phyloP scores from a whole-genome alignment of 208 protist species.

The Trypanosoma grayi region DNA sequence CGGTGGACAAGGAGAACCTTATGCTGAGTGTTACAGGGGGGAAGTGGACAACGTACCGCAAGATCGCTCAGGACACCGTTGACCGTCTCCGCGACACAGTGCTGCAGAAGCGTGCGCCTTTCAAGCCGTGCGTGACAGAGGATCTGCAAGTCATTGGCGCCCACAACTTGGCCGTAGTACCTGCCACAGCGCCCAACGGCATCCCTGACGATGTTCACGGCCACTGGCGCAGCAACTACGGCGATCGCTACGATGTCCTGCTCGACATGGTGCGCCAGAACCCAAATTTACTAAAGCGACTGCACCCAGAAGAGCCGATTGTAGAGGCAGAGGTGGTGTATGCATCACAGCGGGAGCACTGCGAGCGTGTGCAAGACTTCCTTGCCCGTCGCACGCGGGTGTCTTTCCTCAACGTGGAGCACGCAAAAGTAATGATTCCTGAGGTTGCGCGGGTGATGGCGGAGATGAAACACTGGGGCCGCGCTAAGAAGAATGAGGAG shows the following conservation, averaged over 20 bases:
- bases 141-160: conserved; percentile 81
- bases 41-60: conserved; percentile 97
- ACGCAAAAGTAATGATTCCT: conserved; percentile 63
- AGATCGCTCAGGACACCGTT: conserved; percentile 92
- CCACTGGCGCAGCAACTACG: conserved; percentile 69
- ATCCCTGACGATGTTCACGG: conserved; percentile 67
- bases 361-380: conserved; percentile 88
- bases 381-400: conserved; percentile 90
- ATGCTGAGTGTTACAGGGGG: conserved; percentile 91
- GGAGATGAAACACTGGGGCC: conserved; percentile 71
- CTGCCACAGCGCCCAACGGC: conserved; percentile 13
- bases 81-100: conserved; percentile 54
- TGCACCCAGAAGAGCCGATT: conserved; percentile 56
- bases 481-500: conserved; percentile 42
- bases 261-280: conserved; percentile 36
- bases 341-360: conserved; percentile 79
- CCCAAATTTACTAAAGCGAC: conserved; percentile 33
- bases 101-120: conserved; percentile 32
- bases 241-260: conserved; percentile 54
- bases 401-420: conserved; percentile 80
- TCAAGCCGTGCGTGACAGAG: conserved; percentile 66
- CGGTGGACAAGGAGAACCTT: conserved; percentile 47
- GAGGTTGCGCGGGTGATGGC: conserved; percentile 89
- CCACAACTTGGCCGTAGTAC: conserved; percentile 43
- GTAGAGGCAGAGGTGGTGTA: conserved; percentile 91